Base-by-base conservation (phyloP, 2,329 filamentous ascomycete genomes). In the Colletotrichum coccodes region DNA sequence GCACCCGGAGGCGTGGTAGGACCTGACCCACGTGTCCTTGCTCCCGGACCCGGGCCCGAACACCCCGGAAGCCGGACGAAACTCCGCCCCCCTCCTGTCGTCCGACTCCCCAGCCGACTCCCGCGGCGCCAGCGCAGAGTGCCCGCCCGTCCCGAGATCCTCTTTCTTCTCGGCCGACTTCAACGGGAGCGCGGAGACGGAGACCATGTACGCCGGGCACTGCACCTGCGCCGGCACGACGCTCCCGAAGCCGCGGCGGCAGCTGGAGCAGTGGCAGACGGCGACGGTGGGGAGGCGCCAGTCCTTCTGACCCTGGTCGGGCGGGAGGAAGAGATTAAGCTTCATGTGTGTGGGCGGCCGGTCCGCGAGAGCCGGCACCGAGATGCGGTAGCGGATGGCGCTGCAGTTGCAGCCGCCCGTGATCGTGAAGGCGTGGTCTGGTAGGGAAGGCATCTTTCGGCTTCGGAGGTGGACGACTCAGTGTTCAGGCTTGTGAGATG, bases 381-480 rank as follows among this genome's bases (percentile, higher is more conserved):
- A 59, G 58, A 76, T 59, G 26, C 72, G 71, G 26, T 50, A 50
- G 52, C 75, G 72, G 34, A 76, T 60, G 42, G 73, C 74, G 5
- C 73, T 72, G 53, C 75, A 75, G 30, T 73, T 74, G 56, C 74
- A 76, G 38, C 75, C 74, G 38, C 75, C 74, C 3, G 73, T 75
- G 38, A 75, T 56, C n/a, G 60, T 74, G 44, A 60, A 60, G 30
- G 72, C 60, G 12, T 75, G 64, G 47, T 72, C 50, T 18, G 74
- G 73, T 9, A 75, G 62, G 12, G 49, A 52, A 68, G 72, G 56
- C 73, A 77, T 73, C 50, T 32, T 50, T 28, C 30, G 46, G 36
- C 21, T 38, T 49, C 44, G 7, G 6, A 9, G 30, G 34, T 36
- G 6, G 28, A 30, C 18, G 16, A 8, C 4, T 11, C 18, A n/a